These are phyloP conservation scores for Mucor irregularis DNA, from an alignment of 371 early-diverging fungal genomes.

Conservation along the genomic window DNA sequence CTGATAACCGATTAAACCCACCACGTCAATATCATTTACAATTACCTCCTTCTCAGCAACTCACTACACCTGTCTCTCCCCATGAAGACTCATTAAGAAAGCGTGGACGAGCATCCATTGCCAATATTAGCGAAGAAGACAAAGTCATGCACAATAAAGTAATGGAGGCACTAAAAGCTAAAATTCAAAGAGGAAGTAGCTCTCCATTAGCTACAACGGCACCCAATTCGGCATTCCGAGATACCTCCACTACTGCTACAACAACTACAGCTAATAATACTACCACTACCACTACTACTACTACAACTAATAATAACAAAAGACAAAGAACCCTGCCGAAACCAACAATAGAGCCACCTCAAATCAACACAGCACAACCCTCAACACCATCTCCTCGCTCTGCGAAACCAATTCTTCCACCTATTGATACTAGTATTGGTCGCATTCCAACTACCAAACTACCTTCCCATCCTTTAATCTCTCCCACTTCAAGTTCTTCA, in stretches of 20 bases:
- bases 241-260: no score
- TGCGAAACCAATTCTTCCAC: conserved; percentile 36
- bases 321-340: conserved; percentile 19
- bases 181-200: conserved; percentile 35
- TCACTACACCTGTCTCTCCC: conserved; percentile 13
- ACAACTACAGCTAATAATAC: no score
- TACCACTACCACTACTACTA: no score
- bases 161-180: conserved; percentile 52
- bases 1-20: conserved; percentile 14
- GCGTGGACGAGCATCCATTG: conserved; percentile 15
- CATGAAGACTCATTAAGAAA: conserved; percentile 3
- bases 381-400: conserved; percentile 34
- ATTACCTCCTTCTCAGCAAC: conserved; percentile 9
- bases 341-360: not conserved
- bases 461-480: conserved; percentile 4
- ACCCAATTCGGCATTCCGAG: conserved; percentile 11
- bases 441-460: conserved; percentile 9
- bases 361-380: not conserved
- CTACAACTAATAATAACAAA: conserved; percentile 3
- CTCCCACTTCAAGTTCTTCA: conserved; percentile 1
- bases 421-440: conserved; percentile 38
- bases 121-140: conserved; percentile 5
- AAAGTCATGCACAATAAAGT: conserved; percentile 38
- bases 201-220: conserved; percentile 14
- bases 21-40: conserved; percentile 15